These are phyloP conservation scores for Sisymbrium altissimum DNA, from an alignment of 345 rosid genomes.

Conservation along the genomic window DNA sequence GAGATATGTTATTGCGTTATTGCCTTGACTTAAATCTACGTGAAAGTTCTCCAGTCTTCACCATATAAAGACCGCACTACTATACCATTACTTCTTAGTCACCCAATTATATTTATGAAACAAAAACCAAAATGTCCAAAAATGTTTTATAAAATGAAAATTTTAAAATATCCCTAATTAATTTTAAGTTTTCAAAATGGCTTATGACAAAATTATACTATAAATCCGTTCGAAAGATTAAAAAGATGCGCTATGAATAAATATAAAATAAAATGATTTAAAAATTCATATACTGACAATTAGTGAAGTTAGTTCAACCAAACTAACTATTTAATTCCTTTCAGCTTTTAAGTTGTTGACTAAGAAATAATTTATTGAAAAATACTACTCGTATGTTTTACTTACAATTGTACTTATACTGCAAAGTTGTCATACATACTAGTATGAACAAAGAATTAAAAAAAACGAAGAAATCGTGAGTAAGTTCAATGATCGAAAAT, in stretches of 20 bases:
- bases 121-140: neutral
- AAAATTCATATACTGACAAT: no score
- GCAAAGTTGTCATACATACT: neutral
- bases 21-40: neutral
- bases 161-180: no score
- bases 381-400: no score
- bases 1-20: no score
- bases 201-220: neutral
- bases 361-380: no score
- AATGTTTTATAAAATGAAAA: no score
- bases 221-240: no score
- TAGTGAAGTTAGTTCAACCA: no score
- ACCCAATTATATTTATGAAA: neutral
- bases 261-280: no score
- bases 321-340: no score
- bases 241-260: no score
- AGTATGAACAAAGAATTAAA: neutral
- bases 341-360: no score
- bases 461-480: neutral
- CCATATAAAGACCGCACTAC: neutral
- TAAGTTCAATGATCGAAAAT: neutral
- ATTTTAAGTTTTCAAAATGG: neutral
- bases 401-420: neutral
- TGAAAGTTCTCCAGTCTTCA: neutral
- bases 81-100: neutral